phyloP scores from a whole-genome alignment of 805 yeast genomes.

The Hanseniaspora vineae region DNA sequence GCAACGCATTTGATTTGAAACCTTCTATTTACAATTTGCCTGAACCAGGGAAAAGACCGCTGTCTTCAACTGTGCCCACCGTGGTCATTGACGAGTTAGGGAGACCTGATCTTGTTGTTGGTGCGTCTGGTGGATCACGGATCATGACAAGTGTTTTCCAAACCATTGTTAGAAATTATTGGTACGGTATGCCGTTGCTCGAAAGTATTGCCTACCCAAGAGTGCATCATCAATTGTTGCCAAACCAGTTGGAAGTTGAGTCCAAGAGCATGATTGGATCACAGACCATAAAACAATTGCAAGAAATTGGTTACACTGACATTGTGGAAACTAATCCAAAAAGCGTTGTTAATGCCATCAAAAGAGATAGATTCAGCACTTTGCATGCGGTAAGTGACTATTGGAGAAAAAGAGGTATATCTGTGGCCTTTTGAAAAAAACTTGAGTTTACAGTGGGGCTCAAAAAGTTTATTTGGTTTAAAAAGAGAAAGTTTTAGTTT shows the following conservation, averaged over 20 bases:
- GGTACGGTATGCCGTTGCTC: conserved; percentile 43
- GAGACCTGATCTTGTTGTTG: conserved; percentile 54
- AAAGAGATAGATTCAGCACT: conserved; percentile 25
- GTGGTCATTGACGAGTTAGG: conserved; percentile 39
- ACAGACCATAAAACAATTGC: conserved; percentile 27
- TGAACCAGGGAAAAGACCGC: conserved; percentile 65
- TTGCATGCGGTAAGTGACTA: conserved; percentile 74
- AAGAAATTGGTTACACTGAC: conserved; percentile 35
- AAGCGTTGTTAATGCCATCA: conserved; percentile 48
- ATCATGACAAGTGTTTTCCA: conserved; percentile 76
- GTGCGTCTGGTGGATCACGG: conserved; percentile 91
- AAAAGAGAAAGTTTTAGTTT: background rate
- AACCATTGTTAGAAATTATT: conserved; percentile 56
- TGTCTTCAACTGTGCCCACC: conserved; percentile 73
- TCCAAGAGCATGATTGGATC: conserved; percentile 28
- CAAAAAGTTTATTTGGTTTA: no score
- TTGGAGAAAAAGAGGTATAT: conserved; percentile 72
- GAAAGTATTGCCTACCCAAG: conserved; percentile 72
- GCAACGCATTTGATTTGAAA: conserved; percentile 66
- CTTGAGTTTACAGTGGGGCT: no score
- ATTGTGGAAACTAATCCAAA: conserved; percentile 31
- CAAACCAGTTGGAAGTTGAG: conserved; percentile 56
- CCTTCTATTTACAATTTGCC: conserved; percentile 76
- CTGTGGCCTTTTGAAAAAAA: conserved; percentile 14
- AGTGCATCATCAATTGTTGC: conserved; percentile 79